Conservation (phyloP, 1,284 basidiomycete genomes). For the Exobasidium rhododendri region DNA sequence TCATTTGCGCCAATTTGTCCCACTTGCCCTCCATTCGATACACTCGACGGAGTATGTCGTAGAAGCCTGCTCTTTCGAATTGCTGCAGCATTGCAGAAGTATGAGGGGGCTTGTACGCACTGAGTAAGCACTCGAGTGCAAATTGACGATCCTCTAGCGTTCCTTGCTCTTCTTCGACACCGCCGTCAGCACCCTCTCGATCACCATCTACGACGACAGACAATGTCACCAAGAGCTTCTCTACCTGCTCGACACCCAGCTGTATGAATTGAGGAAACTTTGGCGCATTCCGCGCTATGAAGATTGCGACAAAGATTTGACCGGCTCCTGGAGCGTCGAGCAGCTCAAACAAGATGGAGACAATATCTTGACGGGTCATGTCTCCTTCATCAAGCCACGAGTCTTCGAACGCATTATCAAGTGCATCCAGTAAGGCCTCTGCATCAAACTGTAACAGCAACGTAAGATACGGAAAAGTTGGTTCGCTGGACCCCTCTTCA, state of each 20-base stretch:
- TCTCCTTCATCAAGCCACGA: slow-evolving; percentile 77
- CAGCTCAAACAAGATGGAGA: slow-evolving; percentile 82
- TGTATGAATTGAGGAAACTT: slow-evolving; percentile 90
- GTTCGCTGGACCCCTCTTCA: slow-evolving; percentile 27
- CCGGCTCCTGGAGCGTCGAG: not conserved
- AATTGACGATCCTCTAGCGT: slow-evolving; percentile 91
- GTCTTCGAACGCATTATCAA: slow-evolving; percentile 94
- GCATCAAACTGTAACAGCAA: slow-evolving; percentile 83
- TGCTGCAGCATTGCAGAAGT: slow-evolving; percentile 66
- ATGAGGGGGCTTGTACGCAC: slow-evolving; percentile 80
- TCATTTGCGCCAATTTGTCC: slow-evolving; percentile 69
- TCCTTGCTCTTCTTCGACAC: slow-evolving; percentile 59
- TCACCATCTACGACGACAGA: slow-evolving; percentile 53
- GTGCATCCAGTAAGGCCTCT: slow-evolving; percentile 86
- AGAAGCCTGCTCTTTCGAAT: slow-evolving; percentile 83
- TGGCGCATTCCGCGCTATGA: slow-evolving; percentile 90
- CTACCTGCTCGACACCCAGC: slow-evolving; percentile 67
- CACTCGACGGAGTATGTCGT: slow-evolving; percentile 77
- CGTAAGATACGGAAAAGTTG: slow-evolving; percentile 76
- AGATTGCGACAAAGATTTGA: slow-evolving; percentile 81
- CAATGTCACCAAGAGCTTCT: slow-evolving; percentile 73
- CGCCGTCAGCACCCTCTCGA: not conserved
- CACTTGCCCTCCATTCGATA: slow-evolving; percentile 74
- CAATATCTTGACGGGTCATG: slow-evolving; percentile 73
- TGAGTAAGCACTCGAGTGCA: slow-evolving; percentile 90